Percentiles rank a stretch among this genome's conserved stretches.
Conservation (phyloP, 2,329 filamentous ascomycete genomes). For the Cladosporium sp. region DNA sequence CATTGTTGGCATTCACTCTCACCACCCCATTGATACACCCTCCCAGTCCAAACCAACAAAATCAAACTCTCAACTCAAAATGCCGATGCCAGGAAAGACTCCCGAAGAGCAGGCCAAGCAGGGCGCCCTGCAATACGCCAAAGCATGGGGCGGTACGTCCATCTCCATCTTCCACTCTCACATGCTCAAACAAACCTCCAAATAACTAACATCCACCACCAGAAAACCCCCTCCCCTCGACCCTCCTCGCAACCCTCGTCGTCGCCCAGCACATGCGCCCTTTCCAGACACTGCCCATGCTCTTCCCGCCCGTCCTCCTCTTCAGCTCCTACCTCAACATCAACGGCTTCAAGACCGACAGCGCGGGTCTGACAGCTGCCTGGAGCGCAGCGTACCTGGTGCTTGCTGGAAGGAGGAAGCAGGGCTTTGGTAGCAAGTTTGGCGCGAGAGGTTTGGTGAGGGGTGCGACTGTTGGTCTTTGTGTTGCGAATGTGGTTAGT, state of each 20-base stretch:
- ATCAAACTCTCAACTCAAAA: constrained; percentile 1
- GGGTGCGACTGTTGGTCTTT: constrained; percentile 53
- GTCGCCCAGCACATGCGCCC: constrained; percentile 67
- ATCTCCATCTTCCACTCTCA: constrained; percentile 9
- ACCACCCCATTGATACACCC: background rate
- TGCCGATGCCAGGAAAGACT: constrained; percentile 44
- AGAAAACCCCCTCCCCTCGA: constrained; percentile 67
- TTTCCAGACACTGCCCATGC: constrained; percentile 64
- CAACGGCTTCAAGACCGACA: constrained; percentile 61
- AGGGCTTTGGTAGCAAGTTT: constrained; percentile 50
- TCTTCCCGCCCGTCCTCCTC: constrained; percentile 66
- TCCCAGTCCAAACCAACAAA: background rate
- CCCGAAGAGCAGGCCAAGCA: constrained; percentile 40
- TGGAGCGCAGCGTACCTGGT: constrained; percentile 66
- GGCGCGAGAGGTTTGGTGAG: constrained; percentile 53
- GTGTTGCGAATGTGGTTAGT: constrained; percentile 51
- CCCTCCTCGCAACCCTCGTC: constrained; percentile 64
- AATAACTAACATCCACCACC: constrained; percentile 21
- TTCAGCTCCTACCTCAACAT: constrained; percentile 68
- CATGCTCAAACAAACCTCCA: background rate
- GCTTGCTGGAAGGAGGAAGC: constrained; percentile 59
- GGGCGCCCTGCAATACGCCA: constrained; percentile 46
- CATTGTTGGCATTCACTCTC: background rate
- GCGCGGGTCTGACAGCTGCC: constrained; percentile 62
- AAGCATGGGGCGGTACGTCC: constrained; percentile 54